Evolutionary conservation across 352 stramenopile species (phyloP), one percentile per base, ranked within the genome.

Genomic region (Elongisporangium prolatum): DNA sequence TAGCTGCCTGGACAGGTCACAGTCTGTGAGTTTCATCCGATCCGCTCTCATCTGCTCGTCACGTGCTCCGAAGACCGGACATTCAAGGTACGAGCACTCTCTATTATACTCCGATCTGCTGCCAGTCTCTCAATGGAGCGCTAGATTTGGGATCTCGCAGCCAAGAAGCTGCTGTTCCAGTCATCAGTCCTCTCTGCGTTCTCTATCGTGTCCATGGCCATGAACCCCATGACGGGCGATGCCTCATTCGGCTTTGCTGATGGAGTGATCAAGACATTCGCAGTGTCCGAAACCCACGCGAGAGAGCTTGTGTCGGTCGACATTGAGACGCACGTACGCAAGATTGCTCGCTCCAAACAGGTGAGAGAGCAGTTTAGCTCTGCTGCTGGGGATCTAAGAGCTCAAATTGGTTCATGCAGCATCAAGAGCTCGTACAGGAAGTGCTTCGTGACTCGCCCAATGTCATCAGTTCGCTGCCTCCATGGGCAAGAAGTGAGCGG

Each of bases 41-140:
- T 83, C 3, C 70, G 81, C 14, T 77, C 77, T 18, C 80, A 91
- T 48, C 54, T 91, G 44, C 58, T 94, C 48, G 52, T 94, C 52
- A 91, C 85, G 2, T 73, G 70, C 40, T 94, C 83, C 0, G 85
- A 94, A 66, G 85, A 93, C 64, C 81, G 83, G 17, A 94, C 85
- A 16, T 94, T 93, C 60, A 94, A 93, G 68, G 84, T 91, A 52
- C 1, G 47, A 20, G 17, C 24, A 40, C 37, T 53, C 37, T 53
- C 4, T 21, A 51, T 24, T n/a, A 22, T 17, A 7, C 16, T 9
- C 11, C 4, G n/a, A 16, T 17, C 48, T 21, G 21, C 24, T 7
- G 7, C 11, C 0, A 7, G 51, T n/a, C 16, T n/a, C 1, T 44
- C 22, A 59, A 14, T 11, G 8, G 2, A 28, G 9, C 48, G 49